Evolutionary conservation across 1,139 yeast species (phyloP).

Genomic region (Scheffersomyces illinoinensis): DNA sequence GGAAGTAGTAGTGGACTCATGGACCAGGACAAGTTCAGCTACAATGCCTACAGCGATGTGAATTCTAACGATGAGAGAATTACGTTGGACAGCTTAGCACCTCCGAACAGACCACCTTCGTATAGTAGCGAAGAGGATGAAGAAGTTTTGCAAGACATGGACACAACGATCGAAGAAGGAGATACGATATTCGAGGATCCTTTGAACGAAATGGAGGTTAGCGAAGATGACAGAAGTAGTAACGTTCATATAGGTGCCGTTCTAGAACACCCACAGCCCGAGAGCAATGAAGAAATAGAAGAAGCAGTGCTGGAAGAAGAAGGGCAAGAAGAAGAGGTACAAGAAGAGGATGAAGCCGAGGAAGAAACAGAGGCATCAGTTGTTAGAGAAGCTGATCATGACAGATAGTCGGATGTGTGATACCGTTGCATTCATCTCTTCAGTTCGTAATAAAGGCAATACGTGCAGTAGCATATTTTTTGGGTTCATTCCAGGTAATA

Average conservation of each 20-base stretch:
- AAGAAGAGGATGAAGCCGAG: not conserved
- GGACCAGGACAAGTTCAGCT: constrained; percentile 37
- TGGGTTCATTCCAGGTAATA: not conserved
- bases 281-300: not conserved
- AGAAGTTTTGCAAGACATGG: constrained; percentile 2
- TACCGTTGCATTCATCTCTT: not conserved
- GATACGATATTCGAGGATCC: constrained; percentile 4
- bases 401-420: not conserved
- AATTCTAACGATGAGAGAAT: constrained; percentile 41
- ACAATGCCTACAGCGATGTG: constrained; percentile 40
- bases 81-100: constrained; percentile 37
- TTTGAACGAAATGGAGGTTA: not conserved
- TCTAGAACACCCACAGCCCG: not conserved
- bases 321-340: not conserved
- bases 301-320: not conserved
- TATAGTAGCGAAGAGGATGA: constrained; percentile 21
- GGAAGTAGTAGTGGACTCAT: constrained; percentile 10
- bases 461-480: not conserved
- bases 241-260: not conserved
- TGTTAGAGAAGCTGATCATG: not conserved
- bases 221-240: not conserved
- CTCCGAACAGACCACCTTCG: constrained; percentile 39
- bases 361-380: not conserved
- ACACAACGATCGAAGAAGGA: constrained; percentile 2
- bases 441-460: not conserved